Base-by-base conservation (phyloP, 1,284 basidiomycete species). In the Pascua guehoae region DNA sequence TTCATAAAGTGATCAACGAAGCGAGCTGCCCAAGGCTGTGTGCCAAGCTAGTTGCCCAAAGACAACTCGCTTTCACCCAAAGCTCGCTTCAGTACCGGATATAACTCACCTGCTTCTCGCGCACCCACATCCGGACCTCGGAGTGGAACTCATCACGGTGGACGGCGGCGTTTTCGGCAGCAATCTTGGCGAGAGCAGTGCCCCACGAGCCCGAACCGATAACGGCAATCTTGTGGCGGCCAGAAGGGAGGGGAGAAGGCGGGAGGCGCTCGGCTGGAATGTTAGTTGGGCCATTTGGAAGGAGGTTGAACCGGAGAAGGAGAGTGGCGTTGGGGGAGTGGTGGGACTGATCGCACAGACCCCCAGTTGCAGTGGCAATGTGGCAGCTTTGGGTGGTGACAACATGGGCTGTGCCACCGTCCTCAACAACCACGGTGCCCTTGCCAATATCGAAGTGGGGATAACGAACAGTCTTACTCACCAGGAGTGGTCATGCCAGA, bases 111-210 rank as follows among this genome's bases (percentile, higher is more conserved):
- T 68, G 66, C 71, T 75, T 77, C 70, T 82, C 79, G 53, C 75
- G 74, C 38, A 81, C 79, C 80, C 81, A 82, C 79, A 82, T 81
- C 56, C 74, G 72, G 38, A 82, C 80, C 59, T 80, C 75, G 38
- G 66, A 56, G 53, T 81, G 79, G 66, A 81, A 82, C 41, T 75
- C 71, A 49, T 64, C 58, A 11, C 63, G 59, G 54, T 79, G 72
- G 48, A 70, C 68, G 43, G 68, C 72, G 5, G 79, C 74, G 64
- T 84, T 83, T 65, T 79, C 75, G 36, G 79, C 79, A 10, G 82
- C 81, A 53, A 84, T 82, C 60, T 81, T 79, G 18, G 83, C 83
- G 47, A 84, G 80, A 2, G 82, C 82, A 8, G 80, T 81, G 1
- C 82, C 83, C 82, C 81, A 80, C 59, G 77, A 78, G 53, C 78